These are phyloP conservation scores for Liquidambar formosana DNA, from an alignment of 164 flowering plant genomes.

Conservation along the genomic window DNA sequence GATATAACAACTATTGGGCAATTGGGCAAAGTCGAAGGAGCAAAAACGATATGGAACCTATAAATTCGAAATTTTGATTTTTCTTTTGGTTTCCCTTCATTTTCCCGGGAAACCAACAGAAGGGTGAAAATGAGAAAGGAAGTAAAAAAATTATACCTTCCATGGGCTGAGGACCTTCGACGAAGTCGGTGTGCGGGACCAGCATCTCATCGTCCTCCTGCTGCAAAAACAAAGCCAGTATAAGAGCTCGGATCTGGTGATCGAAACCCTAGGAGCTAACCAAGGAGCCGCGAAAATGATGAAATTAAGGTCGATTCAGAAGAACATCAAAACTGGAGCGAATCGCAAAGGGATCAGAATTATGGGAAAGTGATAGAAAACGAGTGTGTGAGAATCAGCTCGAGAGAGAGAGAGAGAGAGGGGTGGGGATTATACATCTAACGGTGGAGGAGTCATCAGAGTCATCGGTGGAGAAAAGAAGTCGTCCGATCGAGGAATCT, in stretches of 20 bases:
- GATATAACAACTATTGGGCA: too few relatives aligned
- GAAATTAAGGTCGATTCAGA: not conserved
- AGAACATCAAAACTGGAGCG: not conserved
- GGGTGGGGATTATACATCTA: conserved; percentile 32
- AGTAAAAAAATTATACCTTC: conserved; percentile 34
- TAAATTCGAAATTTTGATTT: not conserved
- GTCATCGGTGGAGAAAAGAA: conserved; percentile 28
- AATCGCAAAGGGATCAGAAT: not conserved
- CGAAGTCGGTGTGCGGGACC: conserved; percentile 47
- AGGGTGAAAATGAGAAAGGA: not conserved
- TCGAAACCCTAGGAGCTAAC: conserved; percentile 17
- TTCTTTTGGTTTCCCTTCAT: not conserved
- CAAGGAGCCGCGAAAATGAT: not conserved
- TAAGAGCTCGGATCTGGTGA: conserved; percentile 19
- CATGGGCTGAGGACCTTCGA: conserved; percentile 47
- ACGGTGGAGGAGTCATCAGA: conserved; percentile 51
- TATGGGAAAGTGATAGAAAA: not conserved
- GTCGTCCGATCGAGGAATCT: not conserved
- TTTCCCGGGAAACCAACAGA: not conserved
- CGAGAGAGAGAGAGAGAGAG: conserved; percentile 1
- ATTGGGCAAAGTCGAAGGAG: too few relatives aligned
- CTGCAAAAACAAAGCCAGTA: conserved; percentile 16
- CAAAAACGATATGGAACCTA: not conserved
- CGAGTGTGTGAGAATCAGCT: too few relatives aligned
- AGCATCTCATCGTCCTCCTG: conserved; percentile 56